Evolutionary conservation across 768 basidiomycete species (phyloP).

Genomic region (Naganishia antarctica): DNA sequence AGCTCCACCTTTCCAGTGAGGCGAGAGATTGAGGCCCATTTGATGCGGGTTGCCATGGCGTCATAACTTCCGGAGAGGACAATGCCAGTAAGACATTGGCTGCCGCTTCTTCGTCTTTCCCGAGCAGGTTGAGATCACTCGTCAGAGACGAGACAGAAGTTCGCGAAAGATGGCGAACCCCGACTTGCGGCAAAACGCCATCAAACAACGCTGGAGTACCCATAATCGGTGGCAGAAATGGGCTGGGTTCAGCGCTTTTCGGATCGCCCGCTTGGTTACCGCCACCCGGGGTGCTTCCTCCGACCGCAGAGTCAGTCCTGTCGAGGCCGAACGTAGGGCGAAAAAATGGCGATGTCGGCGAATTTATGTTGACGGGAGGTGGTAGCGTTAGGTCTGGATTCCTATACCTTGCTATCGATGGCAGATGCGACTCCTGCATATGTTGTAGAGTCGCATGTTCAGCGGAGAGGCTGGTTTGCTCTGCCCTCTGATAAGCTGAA

Average conservation of each 20-base stretch:
- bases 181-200: background rate
- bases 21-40: slow-evolving; percentile 3
- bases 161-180: background rate
- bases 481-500: background rate
- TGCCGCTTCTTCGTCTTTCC: slow-evolving; percentile 24
- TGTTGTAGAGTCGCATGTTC: background rate
- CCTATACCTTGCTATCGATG: background rate
- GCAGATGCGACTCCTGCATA: background rate
- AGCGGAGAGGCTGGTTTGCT: background rate
- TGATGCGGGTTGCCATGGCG: slow-evolving; percentile 21
- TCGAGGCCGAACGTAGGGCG: background rate
- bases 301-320: too few relatives aligned
- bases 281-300: too few relatives aligned
- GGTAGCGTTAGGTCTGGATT: background rate
- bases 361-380: background rate
- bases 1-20: slow-evolving; percentile 10
- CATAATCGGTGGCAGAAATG: slow-evolving; percentile 14
- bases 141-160: background rate
- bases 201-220: slow-evolving; percentile 7
- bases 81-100: slow-evolving; percentile 23
- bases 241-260: background rate
- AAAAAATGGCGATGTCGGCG: slow-evolving; percentile 6
- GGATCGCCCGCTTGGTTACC: background rate
- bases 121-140: background rate
- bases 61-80: slow-evolving; percentile 25